Evolutionary conservation across 164 flowering plant species (phyloP).

Genomic region (Protea cynaroides): DNA sequence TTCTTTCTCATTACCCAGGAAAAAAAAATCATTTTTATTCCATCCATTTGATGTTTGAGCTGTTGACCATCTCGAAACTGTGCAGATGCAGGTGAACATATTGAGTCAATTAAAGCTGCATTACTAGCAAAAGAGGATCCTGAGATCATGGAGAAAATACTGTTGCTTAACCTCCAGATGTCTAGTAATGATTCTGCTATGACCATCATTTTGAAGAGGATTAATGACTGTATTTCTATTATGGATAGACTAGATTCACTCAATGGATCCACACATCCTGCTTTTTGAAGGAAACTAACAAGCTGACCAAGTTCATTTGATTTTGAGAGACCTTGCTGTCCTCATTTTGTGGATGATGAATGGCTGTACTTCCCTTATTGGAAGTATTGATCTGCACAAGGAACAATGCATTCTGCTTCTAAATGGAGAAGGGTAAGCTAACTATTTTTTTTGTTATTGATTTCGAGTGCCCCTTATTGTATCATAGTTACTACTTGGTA

Average conservation of each 20-base stretch:
- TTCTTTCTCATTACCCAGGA: background rate
- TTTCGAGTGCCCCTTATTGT: background rate
- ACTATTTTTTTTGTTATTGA: background rate
- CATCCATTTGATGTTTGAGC: background rate
- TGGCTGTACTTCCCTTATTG: background rate
- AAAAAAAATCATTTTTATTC: no score
- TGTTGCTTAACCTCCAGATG: slow-evolving; percentile 43
- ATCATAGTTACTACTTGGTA: no score
- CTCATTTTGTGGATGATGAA: background rate
- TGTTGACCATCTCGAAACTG: background rate
- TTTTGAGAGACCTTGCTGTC: background rate
- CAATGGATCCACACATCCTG: slow-evolving; percentile 44
- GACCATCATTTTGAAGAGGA: slow-evolving; percentile 46
- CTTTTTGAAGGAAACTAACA: slow-evolving; percentile 51
- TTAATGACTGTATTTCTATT: slow-evolving; percentile 54
- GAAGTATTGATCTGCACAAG: background rate
- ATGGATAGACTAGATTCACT: slow-evolving; percentile 46
- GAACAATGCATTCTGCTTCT: no score
- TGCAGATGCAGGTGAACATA: slow-evolving; percentile 18
- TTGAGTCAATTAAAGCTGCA: slow-evolving; percentile 6
- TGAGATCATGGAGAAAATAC: slow-evolving; percentile 31
- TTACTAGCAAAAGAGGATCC: slow-evolving; percentile 21
- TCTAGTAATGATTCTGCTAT: slow-evolving; percentile 43
- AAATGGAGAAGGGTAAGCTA: background rate
- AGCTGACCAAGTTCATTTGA: slow-evolving; percentile 17